phyloP scores from a whole-genome alignment of 495 filamentous ascomycete genomes.

The Melanomma pulvis-pyrius region DNA sequence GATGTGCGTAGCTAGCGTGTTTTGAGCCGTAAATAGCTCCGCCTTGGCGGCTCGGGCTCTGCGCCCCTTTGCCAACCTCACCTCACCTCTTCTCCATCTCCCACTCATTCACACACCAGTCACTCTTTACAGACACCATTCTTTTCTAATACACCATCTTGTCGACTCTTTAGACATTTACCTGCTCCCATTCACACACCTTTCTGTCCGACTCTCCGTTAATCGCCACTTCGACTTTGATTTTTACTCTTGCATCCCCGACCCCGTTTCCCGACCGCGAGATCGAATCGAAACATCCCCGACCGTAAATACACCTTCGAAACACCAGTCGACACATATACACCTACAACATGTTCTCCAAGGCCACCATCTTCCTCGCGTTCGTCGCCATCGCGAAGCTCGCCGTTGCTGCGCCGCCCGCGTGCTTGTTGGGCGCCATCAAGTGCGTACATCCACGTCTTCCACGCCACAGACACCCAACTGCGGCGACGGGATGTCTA shows the following conservation, averaged over 20 bases:
- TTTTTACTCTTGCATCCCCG: background rate
- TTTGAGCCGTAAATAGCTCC: background rate
- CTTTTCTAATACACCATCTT: background rate
- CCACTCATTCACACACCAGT: background rate
- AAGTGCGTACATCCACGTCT: constrained; percentile 41
- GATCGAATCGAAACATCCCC: background rate
- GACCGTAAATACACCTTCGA: background rate
- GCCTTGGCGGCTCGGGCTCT: background rate
- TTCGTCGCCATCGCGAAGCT: constrained; percentile 45
- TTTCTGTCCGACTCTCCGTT: background rate
- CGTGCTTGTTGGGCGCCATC: constrained; percentile 49
- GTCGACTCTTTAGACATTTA: background rate
- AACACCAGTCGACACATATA: background rate
- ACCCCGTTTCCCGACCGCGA: background rate
- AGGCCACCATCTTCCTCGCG: constrained; percentile 41
- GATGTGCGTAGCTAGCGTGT: background rate
- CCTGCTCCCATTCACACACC: background rate
- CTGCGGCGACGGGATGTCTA: no score
- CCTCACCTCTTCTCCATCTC: background rate
- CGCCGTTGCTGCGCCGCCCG: constrained; percentile 46
- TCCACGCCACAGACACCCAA: no score
- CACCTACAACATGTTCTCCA: constrained; percentile 43
- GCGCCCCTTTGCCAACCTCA: background rate
- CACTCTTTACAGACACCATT: background rate
- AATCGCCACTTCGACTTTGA: background rate